Evolutionary conservation across 2,329 filamentous ascomycete genomes (phyloP), one percentile per base, ranked within the genome.

Genomic region (Juglanconis sp.): DNA sequence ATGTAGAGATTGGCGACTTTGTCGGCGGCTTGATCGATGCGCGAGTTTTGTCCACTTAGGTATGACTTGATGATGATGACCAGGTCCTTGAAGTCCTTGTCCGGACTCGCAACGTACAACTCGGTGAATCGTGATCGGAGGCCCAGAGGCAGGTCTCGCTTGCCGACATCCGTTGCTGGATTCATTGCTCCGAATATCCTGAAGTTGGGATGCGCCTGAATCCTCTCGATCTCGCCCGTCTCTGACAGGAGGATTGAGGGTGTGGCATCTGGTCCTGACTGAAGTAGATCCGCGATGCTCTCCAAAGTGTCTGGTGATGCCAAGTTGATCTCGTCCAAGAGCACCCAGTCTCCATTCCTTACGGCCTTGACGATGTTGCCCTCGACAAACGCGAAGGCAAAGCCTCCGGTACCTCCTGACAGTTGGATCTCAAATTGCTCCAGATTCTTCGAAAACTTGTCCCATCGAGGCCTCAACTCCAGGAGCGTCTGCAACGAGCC

Each of bases 121-220:
- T 99, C 95, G 0, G 95, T 98, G 70, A 99, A 99, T 53, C 93
- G 86, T 8, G 93, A 96, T 58, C 94, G 84, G 48, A 98, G 86
- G 1, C 94, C 93, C 57, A 91, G 87, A 0, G 94, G 92, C 15
- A 99, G 79, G 73, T 99, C 95, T 59, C 94, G 88, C 76, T 99
- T 99, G 63, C 96, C 95, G 59, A 97, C 87, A 77, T 99, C 95
- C 3, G 95, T 99, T 5, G 95, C 95, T 35, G 95, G 95, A 70
- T 99, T 99, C 95, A 99, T 99, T 34, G 96, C 95, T 55, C 91
- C 96, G 70, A 99, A 99, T 13, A 99, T 90, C 44, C 95, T 87
- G 73, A 99, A 99, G 65, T 96, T 87, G 0, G 92, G 88, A 73
- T 99, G 94, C 0, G 93, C 95, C 63, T 88, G 83, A 40, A 99